A percentile compares a stretch with the other conserved stretches of the same genome.
These are phyloP conservation scores for Cichorium intybus DNA, from an alignment of 140 eudicot genomes.

Conservation along the genomic window DNA sequence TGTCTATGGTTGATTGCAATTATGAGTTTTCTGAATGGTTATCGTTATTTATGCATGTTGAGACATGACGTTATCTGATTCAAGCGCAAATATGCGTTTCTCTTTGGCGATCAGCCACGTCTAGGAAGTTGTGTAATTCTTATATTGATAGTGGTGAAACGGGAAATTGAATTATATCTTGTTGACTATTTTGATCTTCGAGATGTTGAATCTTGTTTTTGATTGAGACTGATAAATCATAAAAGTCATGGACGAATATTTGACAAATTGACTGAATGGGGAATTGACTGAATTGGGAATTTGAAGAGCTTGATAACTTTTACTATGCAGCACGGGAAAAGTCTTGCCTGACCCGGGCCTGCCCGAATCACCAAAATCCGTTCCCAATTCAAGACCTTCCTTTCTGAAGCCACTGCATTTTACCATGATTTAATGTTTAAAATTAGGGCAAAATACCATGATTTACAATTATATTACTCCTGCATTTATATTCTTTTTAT, in stretches of 20 bases:
- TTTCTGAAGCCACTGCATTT: constrained; percentile 93
- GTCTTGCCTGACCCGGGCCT: constrained; percentile 50
- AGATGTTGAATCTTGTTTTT: too few relatives aligned
- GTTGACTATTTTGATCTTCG: too few relatives aligned
- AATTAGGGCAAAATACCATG: constrained; percentile 78
- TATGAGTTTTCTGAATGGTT: neutral
- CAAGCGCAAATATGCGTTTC: too few relatives aligned
- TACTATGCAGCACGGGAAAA: constrained; percentile 37
- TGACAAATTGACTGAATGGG: constrained; percentile 2
- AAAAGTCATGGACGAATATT: neutral
- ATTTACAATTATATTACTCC: too few relatives aligned
- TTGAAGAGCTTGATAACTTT: neutral
- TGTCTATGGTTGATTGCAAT: neutral
- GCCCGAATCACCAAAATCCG: constrained; percentile 74
- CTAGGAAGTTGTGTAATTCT: neutral
- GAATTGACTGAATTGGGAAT: too few relatives aligned
- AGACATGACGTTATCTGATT: too few relatives aligned
- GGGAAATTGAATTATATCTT: neutral
- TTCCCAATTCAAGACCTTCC: constrained; percentile 79
- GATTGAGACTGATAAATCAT: too few relatives aligned
- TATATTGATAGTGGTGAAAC: neutral
- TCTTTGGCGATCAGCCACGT: constrained; percentile 10
- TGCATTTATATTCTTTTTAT: too few relatives aligned
- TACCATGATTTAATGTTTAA: constrained; percentile 90
- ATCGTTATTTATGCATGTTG: too few relatives aligned